Evolutionary conservation across 768 basidiomycete genomes (phyloP), one percentile per base, ranked within the genome.

Genomic region (Phallus indusiatus): DNA sequence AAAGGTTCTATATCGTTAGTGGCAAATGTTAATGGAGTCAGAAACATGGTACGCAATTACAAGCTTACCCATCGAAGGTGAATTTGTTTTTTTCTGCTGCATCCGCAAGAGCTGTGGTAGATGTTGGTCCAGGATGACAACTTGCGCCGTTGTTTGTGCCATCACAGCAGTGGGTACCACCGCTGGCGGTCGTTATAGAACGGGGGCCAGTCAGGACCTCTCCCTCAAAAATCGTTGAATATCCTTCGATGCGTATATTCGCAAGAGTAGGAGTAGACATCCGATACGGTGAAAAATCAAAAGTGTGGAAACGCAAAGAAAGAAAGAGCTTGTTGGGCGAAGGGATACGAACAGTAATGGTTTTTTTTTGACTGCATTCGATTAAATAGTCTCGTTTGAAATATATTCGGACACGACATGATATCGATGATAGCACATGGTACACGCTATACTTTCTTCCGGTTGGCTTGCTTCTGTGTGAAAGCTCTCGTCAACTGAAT

Each of bases 71-170:
- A 66, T 78, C 76, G 61, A 71, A 79, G 1, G 62, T 53, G 58
- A 79, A 78, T 10, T 62, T 36, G 2, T 64, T 55, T 18, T 51
- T 16, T 16, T 64, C 65, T 2, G 74, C 67, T 11, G 75, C 77
- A 64, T 76, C 74, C 48, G 73, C 76, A 17, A 80, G 68, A 12
- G 78, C 78, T 48, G 71, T 73, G 7, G 73, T 77, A 52, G 70
- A 71, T 0, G 76, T 77, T 9, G 76, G 71, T 3, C 75, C 76
- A 4, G 76, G 73, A 20, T 53, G 54, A 5, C 64, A 65, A 53
- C 76, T 72, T 0, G 60, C 63, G 12, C 65, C 50, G 50, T 71
- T 62, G 60, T 78, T 78, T 14, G 75, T 76, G 10, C 78, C 77
- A 64, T 78, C 74, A 66, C 78, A 78, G 51, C 70, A 73, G 54